Conservation (phyloP, 352 stramenopile genomes). For the Peronospora belbahrii region DNA sequence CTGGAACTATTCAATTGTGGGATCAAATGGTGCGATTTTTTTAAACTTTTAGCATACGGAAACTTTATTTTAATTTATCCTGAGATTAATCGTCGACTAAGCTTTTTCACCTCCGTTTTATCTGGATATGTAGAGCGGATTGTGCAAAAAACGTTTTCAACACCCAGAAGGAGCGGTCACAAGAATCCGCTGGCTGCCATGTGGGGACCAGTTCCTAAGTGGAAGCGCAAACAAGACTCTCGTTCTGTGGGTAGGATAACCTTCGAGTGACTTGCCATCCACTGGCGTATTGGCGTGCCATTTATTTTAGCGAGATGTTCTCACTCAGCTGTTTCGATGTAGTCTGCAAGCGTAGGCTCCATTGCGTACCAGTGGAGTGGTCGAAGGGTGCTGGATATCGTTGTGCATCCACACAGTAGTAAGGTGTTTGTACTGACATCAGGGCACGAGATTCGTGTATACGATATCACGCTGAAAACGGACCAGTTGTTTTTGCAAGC, state of each 20-base stretch:
- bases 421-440: conserved; percentile 55
- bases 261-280: too few species aligned
- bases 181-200: conserved; percentile 47
- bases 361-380: conserved; percentile 65
- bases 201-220: conserved; percentile 55
- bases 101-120: background rate
- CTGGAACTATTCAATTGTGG: conserved; percentile 60
- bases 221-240: conserved; percentile 69
- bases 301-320: background rate
- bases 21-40: conserved; percentile 41
- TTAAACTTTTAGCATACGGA: too few species aligned
- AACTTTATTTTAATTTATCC: background rate
- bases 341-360: conserved; percentile 47
- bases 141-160: conserved; percentile 42
- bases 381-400: conserved; percentile 49
- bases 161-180: conserved; percentile 46
- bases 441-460: conserved; percentile 47
- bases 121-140: conserved; percentile 30
- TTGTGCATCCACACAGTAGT: conserved; percentile 43
- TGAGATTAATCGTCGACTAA: background rate
- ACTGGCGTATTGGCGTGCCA: background rate
- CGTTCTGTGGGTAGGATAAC: conserved; percentile 54
- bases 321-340: background rate
- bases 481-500: conserved; percentile 48
- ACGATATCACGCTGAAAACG: conserved; percentile 49